Base-by-base conservation (phyloP, 768 basidiomycete species). In the Boletus sensibilis region DNA sequence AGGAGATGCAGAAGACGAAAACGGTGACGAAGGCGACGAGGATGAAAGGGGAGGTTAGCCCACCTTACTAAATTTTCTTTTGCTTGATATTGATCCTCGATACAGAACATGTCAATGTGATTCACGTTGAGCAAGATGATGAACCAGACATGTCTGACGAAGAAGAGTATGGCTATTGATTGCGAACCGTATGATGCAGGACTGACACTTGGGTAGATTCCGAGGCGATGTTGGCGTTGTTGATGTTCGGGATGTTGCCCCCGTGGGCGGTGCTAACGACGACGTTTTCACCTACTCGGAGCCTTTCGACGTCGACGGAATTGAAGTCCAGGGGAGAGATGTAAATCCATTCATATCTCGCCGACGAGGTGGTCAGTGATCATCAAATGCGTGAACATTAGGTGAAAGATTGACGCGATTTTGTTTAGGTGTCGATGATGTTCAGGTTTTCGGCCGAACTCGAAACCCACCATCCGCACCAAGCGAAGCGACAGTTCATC, bases 401-500 rank as follows among this genome's bases (percentile, higher is more conserved):
- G 23, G 14, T 38, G 16, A 39, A 47, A 34, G 23, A 53, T 52
- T 46, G 44, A 50, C 18, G 23, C 34, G 21, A 38, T 51, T 50
- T 48, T 40, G 29, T 56, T 41, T 54, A 81, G 76, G 63, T 51
- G 81, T 82, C 33, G 86, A 87, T 45, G 81, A 81, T 56, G 56
- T 80, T 21, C 81, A 83, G 38, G 75, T 88, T 33, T 88, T 90
- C 60, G 88, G 88, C 34, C 77, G 87, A 47, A 63, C 80, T 41
- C 78, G 88, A 63, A 81, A 78, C 57, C 69, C 70, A 4, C 72
- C 79, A 33, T 67, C 79, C 11, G 75, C 81, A 23, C 79, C 80
- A n/a, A 78, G 83, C 25, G 90, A 92, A 63, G 77, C 87, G 16
- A 87, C 86, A 12, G 85, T 86, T 0, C 94, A 96, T 66, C 94